These are phyloP conservation scores for Phytophthora constricta DNA, from an alignment of 352 stramenopile species.

Conservation along the genomic window DNA sequence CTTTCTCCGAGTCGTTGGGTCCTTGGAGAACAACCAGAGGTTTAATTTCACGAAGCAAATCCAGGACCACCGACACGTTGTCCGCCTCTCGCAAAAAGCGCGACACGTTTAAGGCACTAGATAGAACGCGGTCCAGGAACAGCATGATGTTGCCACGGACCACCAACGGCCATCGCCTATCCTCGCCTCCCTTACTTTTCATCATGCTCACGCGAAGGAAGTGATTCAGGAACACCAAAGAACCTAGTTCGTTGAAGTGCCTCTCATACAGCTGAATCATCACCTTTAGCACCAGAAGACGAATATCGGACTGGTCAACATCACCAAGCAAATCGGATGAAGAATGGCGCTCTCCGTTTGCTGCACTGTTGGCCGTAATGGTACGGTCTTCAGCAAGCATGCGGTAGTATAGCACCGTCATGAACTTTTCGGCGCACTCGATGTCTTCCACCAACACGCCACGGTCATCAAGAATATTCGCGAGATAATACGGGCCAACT, in stretches of 20 bases:
- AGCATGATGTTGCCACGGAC: constrained; percentile 86
- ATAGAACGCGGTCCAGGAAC: constrained; percentile 83
- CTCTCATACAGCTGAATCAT: constrained; percentile 90
- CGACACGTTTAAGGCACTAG: constrained; percentile 80
- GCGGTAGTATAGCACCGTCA: constrained; percentile 89
- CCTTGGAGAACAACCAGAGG: constrained; percentile 73
- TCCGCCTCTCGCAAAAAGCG: constrained; percentile 76
- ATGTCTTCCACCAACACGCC: constrained; percentile 84
- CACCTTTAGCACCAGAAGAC: constrained; percentile 82
- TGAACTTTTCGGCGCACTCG: constrained; percentile 77
- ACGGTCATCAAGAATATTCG: constrained; percentile 81
- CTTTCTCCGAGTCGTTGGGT: constrained; percentile 67
- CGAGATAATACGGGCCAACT: constrained; percentile 85
- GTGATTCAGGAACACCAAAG: constrained; percentile 85
- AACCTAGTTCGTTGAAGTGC: constrained; percentile 76
- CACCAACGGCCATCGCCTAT: constrained; percentile 70
- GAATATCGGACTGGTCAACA: constrained; percentile 73
- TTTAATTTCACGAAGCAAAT: constrained; percentile 81
- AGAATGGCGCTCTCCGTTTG: constrained; percentile 28
- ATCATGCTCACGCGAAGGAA: constrained; percentile 86
- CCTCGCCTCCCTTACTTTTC: constrained; percentile 45
- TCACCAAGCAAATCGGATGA: constrained; percentile 44
- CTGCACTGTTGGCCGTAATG: constrained; percentile 23
- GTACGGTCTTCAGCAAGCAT: constrained; percentile 71
- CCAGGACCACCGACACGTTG: constrained; percentile 80